A percentile compares a stretch with the other conserved stretches of the same genome.
phyloP scores from a whole-genome alignment of 768 basidiomycete genomes.

The Boletellus sp. region DNA sequence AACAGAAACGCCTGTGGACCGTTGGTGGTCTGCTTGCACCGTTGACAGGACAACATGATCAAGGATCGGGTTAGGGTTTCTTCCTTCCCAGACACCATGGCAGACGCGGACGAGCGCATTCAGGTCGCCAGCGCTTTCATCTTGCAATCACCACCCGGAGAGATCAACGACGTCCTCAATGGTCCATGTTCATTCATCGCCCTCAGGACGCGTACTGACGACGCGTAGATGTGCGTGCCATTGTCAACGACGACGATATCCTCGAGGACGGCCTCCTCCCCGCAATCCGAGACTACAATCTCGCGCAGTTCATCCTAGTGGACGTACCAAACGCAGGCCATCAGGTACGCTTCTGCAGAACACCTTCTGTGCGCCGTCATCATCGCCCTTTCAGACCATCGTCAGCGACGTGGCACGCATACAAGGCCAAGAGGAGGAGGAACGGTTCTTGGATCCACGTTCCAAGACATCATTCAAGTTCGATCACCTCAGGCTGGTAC shows the following conservation, averaged over 20 bases:
- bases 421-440: constrained; percentile 42
- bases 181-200: constrained; percentile 43
- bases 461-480: constrained; percentile 76
- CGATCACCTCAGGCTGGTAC: constrained; percentile 80
- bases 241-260: constrained; percentile 83
- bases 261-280: constrained; percentile 76
- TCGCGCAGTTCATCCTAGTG: constrained; percentile 82
- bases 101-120: constrained; percentile 54
- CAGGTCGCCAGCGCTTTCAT: constrained; percentile 74
- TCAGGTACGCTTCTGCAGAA: constrained; percentile 47
- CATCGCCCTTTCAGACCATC: constrained; percentile 56
- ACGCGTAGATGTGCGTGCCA: constrained; percentile 77
- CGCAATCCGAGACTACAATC: constrained; percentile 79
- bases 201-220: constrained; percentile 8
- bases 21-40: constrained; percentile 25
- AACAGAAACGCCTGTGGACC: constrained; percentile 31
- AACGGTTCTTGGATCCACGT: constrained; percentile 81
- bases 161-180: constrained; percentile 95
- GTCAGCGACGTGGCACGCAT: constrained; percentile 70
- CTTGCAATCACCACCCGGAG: constrained; percentile 88
- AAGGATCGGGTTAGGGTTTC: constrained; percentile 27
- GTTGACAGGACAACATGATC: constrained; percentile 14
- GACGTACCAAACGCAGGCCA: constrained; percentile 76
- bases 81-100: constrained; percentile 38
- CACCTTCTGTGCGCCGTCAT: not conserved